These are phyloP conservation scores for Biscogniauxia mediterranea DNA, from an alignment of 2,329 filamentous ascomycete species.

Conservation along the genomic window DNA sequence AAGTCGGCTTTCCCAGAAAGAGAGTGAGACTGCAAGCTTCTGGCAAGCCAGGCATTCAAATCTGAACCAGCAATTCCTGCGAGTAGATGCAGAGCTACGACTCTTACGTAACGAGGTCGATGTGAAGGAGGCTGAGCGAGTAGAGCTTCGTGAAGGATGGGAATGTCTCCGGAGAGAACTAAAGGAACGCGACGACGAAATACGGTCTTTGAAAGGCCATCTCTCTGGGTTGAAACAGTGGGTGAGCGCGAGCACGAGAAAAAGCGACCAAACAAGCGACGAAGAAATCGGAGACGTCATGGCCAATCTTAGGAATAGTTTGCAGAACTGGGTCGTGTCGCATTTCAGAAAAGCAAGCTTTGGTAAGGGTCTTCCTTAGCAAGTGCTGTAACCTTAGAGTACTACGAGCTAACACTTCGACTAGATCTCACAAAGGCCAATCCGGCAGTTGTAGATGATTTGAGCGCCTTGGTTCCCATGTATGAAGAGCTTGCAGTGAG, in stretches of 20 bases:
- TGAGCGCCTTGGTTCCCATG: conserved; percentile 49
- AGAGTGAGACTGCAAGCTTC: conserved; percentile 54
- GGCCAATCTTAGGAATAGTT: conserved; percentile 60
- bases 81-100: conserved; percentile 52
- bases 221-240: conserved; percentile 68
- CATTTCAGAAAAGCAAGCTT: conserved; percentile 65
- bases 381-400: not conserved
- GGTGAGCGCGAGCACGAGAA: conserved; percentile 65
- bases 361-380: conserved; percentile 36
- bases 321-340: conserved; percentile 73
- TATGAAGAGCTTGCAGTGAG: conserved; percentile 53
- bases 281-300: conserved; percentile 64
- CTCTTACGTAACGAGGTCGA: conserved; percentile 50
- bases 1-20: conserved; percentile 50
- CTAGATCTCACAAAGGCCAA: conserved; percentile 45
- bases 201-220: conserved; percentile 54
- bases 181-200: conserved; percentile 54
- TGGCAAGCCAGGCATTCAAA: conserved; percentile 57
- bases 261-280: conserved; percentile 62
- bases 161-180: conserved; percentile 47
- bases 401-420: conserved; percentile 8
- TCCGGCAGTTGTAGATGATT: conserved; percentile 39
- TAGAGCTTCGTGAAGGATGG: conserved; percentile 50
- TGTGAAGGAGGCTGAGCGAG: conserved; percentile 44
- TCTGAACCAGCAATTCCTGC: conserved; percentile 51